These are phyloP conservation scores for Naumovozyma dairenensis DNA, from an alignment of 805 yeast genomes.

Conservation along the genomic window DNA sequence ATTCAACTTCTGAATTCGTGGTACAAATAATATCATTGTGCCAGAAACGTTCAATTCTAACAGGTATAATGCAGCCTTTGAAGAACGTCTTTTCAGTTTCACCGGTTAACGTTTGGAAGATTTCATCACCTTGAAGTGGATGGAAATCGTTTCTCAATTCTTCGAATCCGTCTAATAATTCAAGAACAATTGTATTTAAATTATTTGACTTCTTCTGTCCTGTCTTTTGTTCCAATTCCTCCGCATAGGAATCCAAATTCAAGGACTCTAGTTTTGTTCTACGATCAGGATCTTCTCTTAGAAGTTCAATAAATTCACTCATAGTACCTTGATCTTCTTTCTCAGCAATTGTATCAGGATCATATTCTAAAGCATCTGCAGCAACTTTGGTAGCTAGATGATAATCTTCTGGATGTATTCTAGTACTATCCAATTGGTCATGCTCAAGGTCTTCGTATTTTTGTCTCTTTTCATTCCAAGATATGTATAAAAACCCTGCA, in stretches of 20 bases:
- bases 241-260: slow-evolving; percentile 84
- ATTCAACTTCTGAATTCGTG: slow-evolving; percentile 57
- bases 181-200: slow-evolving; percentile 35
- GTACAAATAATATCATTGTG: slow-evolving; percentile 33
- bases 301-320: slow-evolving; percentile 30
- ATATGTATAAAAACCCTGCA: slow-evolving; percentile 79
- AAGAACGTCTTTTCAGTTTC: slow-evolving; percentile 64
- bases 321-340: slow-evolving; percentile 32
- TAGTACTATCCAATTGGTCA: slow-evolving; percentile 83
- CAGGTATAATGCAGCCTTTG: slow-evolving; percentile 66
- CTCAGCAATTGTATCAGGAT: slow-evolving; percentile 83
- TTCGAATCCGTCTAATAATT: slow-evolving; percentile 76
- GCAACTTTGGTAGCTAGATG: slow-evolving; percentile 95
- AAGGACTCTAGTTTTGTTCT: slow-evolving; percentile 82
- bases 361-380: slow-evolving; percentile 92
- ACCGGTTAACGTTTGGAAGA: slow-evolving; percentile 84
- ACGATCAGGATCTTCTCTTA: slow-evolving; percentile 60
- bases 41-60: slow-evolving; percentile 47
- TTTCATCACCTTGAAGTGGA: slow-evolving; percentile 52
- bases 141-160: slow-evolving; percentile 75
- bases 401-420: slow-evolving; percentile 97
- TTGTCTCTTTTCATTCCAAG: slow-evolving; percentile 41
- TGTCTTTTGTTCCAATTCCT: slow-evolving; percentile 57
- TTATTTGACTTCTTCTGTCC: slow-evolving; percentile 29
- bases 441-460: slow-evolving; percentile 44